These are phyloP conservation scores for Paracoccidioides brasiliensis DNA, from an alignment of 2,329 filamentous ascomycete genomes.

Conservation along the genomic window DNA sequence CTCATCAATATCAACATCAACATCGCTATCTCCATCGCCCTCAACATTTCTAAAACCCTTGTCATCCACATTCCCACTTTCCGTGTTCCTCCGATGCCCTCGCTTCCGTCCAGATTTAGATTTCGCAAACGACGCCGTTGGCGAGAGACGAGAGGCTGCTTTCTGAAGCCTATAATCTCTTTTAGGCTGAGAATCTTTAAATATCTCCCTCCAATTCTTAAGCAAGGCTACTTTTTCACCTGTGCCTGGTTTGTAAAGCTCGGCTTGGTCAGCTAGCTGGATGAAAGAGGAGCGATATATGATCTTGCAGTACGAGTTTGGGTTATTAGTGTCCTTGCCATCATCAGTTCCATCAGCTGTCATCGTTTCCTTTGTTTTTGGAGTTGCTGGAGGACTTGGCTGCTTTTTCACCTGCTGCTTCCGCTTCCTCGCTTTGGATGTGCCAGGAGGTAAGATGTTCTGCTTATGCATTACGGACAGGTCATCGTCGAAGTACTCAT, in stretches of 20 bases:
- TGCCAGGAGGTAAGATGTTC: neutral
- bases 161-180: slow-evolving; percentile 10
- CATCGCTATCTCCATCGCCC: too few species aligned
- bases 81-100: neutral
- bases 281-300: slow-evolving; percentile 25
- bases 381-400: neutral
- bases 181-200: slow-evolving; percentile 24
- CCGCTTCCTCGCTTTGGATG: neutral
- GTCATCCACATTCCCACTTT: neutral
- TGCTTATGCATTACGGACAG: slow-evolving; percentile 3
- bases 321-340: neutral
- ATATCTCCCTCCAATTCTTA: slow-evolving; percentile 35
- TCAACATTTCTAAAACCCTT: neutral
- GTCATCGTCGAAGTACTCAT: slow-evolving; percentile 17
- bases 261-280: slow-evolving; percentile 14
- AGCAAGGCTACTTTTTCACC: slow-evolving; percentile 33
- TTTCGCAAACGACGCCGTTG: neutral
- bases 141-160: neutral
- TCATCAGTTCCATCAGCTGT: neutral
- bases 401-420: neutral
- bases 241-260: slow-evolving; percentile 27
- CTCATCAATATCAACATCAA: too few species aligned
- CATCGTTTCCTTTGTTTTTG: neutral
- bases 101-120: neutral
- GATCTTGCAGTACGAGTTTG: slow-evolving; percentile 24